Evolutionary conservation across 495 filamentous ascomycete genomes (phyloP).

Genomic region (Tuber calosporum): DNA sequence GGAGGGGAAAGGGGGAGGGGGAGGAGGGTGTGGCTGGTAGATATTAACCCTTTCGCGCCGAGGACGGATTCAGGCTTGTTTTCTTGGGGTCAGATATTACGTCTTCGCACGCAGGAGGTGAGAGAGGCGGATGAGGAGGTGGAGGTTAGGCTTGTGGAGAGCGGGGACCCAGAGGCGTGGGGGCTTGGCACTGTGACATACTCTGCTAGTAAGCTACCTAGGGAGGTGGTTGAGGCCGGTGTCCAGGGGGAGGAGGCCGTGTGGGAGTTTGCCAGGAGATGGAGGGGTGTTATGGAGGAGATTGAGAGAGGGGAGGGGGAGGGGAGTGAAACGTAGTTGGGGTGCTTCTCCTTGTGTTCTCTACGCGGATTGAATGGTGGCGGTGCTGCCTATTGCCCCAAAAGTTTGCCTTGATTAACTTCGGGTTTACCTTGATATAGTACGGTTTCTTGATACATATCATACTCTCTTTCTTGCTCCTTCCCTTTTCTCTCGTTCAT

Average conservation of each 20-base stretch:
- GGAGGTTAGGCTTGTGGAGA: constrained; percentile 73
- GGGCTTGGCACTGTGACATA: constrained; percentile 78
- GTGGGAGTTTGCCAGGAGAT: constrained; percentile 77
- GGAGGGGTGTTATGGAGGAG: constrained; percentile 68
- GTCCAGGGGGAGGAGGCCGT: constrained; percentile 64
- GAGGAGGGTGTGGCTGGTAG: constrained; percentile 72
- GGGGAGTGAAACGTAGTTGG: constrained; percentile 3
- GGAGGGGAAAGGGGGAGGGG: too few relatives aligned
- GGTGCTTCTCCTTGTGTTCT: neutral
- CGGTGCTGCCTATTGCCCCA: neutral
- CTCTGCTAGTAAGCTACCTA: constrained; percentile 90
- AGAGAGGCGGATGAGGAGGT: constrained; percentile 45
- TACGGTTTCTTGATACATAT: neutral
- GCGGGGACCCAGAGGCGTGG: constrained; percentile 49
- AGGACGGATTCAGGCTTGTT: constrained; percentile 85
- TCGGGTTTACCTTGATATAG: too few relatives aligned
- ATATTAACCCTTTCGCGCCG: constrained; percentile 92
- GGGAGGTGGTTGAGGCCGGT: constrained; percentile 88
- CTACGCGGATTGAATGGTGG: neutral
- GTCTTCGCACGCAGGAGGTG: constrained; percentile 48
- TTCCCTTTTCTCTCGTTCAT: neutral
- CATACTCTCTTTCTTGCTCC: neutral
- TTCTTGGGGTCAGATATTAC: constrained; percentile 80
- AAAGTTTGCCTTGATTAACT: neutral
- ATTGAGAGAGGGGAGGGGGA: constrained; percentile 35